phyloP scores from a whole-genome alignment of 441 rosid species.

The Euphorbia schlechtendalii region DNA sequence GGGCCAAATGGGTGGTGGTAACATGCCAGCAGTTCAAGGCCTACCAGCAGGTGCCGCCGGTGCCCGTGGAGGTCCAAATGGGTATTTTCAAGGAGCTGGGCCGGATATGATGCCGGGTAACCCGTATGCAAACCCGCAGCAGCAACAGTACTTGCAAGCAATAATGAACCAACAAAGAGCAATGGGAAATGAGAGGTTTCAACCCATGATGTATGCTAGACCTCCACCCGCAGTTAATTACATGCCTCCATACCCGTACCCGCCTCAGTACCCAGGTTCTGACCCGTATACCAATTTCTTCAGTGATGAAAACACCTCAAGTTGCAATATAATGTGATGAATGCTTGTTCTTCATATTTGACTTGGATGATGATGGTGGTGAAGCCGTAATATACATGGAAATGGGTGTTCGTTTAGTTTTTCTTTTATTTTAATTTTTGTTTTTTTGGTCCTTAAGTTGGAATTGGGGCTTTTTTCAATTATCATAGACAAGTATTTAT shows the following conservation, averaged over 20 bases:
- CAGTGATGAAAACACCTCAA: conserved; percentile 80
- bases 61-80: conserved; percentile 27
- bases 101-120: conserved; percentile 58
- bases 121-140: conserved; percentile 45
- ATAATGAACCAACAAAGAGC: conserved; percentile 80
- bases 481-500: conserved; percentile 31
- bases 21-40: conserved; percentile 64
- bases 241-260: conserved; percentile 54
- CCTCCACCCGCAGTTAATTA: conserved; percentile 81
- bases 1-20: conserved; percentile 40
- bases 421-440: conserved; percentile 7
- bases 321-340: conserved; percentile 77
- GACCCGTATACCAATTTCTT: conserved; percentile 59
- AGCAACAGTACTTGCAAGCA: conserved; percentile 56
- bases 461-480: conserved; percentile 30
- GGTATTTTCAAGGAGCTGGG: conserved; percentile 64
- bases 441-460: conserved; percentile 27
- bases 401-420: conserved; percentile 34
- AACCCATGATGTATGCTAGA: conserved; percentile 87
- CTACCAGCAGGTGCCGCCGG: conserved; percentile 43
- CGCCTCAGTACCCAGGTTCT: conserved; percentile 20
- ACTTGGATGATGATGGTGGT: conserved; percentile 22
- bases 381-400: conserved; percentile 50
- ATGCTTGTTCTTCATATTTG: background rate
- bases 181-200: conserved; percentile 70